Base-by-base conservation (phyloP, 179 eudicot genomes). In the Spergularia azorica region DNA sequence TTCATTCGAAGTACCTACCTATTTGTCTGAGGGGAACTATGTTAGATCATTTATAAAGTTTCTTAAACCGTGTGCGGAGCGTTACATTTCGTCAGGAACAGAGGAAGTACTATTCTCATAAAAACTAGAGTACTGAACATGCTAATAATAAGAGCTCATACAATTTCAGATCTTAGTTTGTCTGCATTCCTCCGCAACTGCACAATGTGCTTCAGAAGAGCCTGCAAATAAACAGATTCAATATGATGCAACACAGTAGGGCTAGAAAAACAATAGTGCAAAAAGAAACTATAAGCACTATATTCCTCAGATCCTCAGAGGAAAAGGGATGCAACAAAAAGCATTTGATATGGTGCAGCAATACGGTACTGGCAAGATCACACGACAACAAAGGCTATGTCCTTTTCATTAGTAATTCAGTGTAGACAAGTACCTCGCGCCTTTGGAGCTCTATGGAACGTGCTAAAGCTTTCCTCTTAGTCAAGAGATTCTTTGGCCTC, bases 361-460 rank as follows among this genome's bases (percentile, higher is more conserved):
- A 9, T 2, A 50, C 8, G 48, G 16, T 18, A 46, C 6, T 6
- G 56, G 36, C 18, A 56, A 65, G 7, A 20, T 48, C 48, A 54
- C 5, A 3, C 2, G 39, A 76, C 26, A 73, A 51, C 18, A 56
- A 36, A 15, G 63, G 62, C 73, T 65, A 50, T 32, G 62, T 21
- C 59, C 48, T 2, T 21, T 39, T 26, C 60, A 72, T 64, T 2
- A 61, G 59, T 32, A 71, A 36, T 55, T 26, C 51, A 70, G 68
- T 20, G 32, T 32, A 50, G 15, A 66, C 14, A 58, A 63, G 76
- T 91, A 95, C 98, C 98, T 95, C 88, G 41, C 84, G 92, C 84
- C 97, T 90, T 85, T 95, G 98, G 79, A 93, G 90, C 87, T 95
- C 98, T 71, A 95, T 93, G 52, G 98, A 95, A 71, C 98, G 96